Evolutionary conservation across 2,329 filamentous ascomycete species (phyloP).

Genomic region (Allantophomopsis lycopodina): DNA sequence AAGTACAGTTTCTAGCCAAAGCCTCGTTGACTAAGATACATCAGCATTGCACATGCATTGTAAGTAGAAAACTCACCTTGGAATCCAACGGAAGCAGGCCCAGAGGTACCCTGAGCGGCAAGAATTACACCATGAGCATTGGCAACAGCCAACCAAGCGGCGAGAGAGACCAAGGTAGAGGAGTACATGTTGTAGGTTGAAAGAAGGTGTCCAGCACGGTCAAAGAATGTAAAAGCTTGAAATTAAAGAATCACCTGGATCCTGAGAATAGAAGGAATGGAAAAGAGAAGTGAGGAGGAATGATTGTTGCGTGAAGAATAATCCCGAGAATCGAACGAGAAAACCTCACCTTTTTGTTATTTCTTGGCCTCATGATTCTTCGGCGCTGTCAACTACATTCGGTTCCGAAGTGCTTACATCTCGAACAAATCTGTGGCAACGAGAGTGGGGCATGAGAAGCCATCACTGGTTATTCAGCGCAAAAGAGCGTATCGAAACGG

Average conservation of each 20-base stretch:
- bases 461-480: too few relatives aligned
- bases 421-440: too few relatives aligned
- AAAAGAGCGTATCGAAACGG: too few relatives aligned
- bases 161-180: slow-evolving; percentile 15
- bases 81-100: slow-evolving; percentile 33
- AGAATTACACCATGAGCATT: slow-evolving; percentile 32
- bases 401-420: too few relatives aligned
- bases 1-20: slow-evolving; percentile 48
- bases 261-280: slow-evolving; percentile 9
- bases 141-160: slow-evolving; percentile 20
- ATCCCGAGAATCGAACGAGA: too few relatives aligned
- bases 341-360: too few relatives aligned
- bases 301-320: too few relatives aligned
- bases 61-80: background rate
- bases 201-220: slow-evolving; percentile 19
- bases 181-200: slow-evolving; percentile 22
- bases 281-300: slow-evolving; percentile 9
- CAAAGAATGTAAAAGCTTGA: slow-evolving; percentile 15
- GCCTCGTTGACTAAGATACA: slow-evolving; percentile 28
- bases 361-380: too few relatives aligned
- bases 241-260: slow-evolving; percentile 13
- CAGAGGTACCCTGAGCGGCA: slow-evolving; percentile 28
- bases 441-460: too few relatives aligned
- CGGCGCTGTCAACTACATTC: too few relatives aligned
- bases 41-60: background rate